Evolutionary conservation across 495 filamentous ascomycete species (phyloP), one percentile per base, ranked within the genome.

Genomic region (Xylaria cubensis): DNA sequence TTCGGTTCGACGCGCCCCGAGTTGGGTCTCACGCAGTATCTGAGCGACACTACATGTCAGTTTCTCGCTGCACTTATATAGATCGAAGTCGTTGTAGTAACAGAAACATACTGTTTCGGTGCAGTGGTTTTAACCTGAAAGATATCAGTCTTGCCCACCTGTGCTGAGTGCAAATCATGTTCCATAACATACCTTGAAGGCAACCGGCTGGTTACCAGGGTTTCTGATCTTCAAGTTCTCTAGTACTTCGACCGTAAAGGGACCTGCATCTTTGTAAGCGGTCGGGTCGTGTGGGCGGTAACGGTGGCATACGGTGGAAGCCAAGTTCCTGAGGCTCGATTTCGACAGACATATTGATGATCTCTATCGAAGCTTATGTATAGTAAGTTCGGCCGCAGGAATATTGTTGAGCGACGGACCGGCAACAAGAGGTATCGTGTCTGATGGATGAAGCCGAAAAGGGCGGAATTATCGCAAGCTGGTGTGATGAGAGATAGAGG

Each of bases 1-100:
- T 94, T 93, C 24, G 93, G 88, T 77, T 97, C 93, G 82, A 99
- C 94, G 78, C 94, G 92, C 63, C 96, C 96, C 39, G 95, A 97
- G 83, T 98, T 98, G 56, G 97, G 97, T 71, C 97, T 92, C 42
- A 99, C 96, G 79, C 96, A 98, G 84, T 99, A 99, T 84, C 95
- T 98, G 74, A 55, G 50, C 2, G 65, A 69, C 51, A 61, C 12
- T 19, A 77, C 51, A 17, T 17, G 61, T 73, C 42, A 73, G 24
- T 72, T 81, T 76, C 34, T 61, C 77, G 73, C 74, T 63, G 70
- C 61, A 44, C 29, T 65, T 8, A 19, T 42, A 19, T 56, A 51
- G 46, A 64, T 67, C 50, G 26, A 36, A 53, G 67, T 64, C 41
- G 72, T 29, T 10, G 41, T 41, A 24, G 51, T 51, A 24, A 50